These are phyloP conservation scores for Vaccinium macrocarpon DNA, from an alignment of 148 eudicot genomes.

Conservation along the genomic window DNA sequence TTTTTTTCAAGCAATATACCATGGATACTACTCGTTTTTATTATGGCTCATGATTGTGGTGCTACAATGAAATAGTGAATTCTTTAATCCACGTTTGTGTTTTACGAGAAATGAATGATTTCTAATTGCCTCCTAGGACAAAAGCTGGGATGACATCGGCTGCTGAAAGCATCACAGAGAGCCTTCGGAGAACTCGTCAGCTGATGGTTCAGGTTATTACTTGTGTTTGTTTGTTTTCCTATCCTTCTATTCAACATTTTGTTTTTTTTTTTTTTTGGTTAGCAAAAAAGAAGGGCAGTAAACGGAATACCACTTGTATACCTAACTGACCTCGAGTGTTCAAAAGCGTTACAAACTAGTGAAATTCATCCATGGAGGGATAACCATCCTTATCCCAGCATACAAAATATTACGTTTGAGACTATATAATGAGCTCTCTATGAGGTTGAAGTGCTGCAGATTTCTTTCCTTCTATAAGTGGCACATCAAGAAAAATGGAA, in stretches of 20 bases:
- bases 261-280: background rate
- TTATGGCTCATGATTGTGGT: background rate
- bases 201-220: conserved; percentile 87
- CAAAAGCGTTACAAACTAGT: background rate
- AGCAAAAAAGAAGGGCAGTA: background rate
- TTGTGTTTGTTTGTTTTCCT: background rate
- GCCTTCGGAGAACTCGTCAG: conserved; percentile 91
- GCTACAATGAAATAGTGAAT: background rate
- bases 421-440: background rate
- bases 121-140: conserved; percentile 43
- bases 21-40: background rate
- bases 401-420: background rate
- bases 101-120: background rate
- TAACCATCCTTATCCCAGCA: background rate
- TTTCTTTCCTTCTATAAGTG: background rate
- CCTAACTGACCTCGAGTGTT: background rate
- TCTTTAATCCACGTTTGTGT: background rate
- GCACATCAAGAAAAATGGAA: background rate
- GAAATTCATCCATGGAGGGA: background rate
- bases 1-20: background rate
- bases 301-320: background rate
- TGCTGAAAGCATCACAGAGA: conserved; percentile 94
- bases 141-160: conserved; percentile 96
- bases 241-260: background rate
- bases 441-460: background rate